Base-by-base conservation (phyloP, 257 asterid species). In the Echium plantagineum region DNA sequence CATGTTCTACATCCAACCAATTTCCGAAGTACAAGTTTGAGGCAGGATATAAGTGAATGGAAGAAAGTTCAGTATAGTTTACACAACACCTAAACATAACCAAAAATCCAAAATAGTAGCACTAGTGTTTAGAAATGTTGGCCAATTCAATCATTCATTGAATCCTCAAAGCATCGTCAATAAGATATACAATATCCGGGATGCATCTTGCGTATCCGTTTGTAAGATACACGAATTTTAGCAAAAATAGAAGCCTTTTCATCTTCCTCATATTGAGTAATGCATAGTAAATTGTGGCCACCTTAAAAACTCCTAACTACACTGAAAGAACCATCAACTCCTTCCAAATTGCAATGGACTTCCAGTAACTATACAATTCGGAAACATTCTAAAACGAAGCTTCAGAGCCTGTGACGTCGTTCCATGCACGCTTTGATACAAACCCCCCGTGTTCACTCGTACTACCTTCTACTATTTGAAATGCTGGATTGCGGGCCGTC, bases 381-480 rank as follows among this genome's bases (percentile, higher is more conserved):
- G 42, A 71, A 68, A 71, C 69, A 66, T 67, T 57, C 83, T 82
- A 87, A 82, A 90, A 77, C 18, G 95, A 87, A 68, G 74, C 85
- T 57, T 90, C 96, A 58, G 54, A 70, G 15, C 69, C 80, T 7
- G 73, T 20, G 42, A 79, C 83, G 31, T 77, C 81, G 22, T 78
- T 70, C 95, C 98, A 85, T 58, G 64, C 74, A 55, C 83, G 78
- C 64, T 73, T 73, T 15, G 77, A 30, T 22, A 71, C 71, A 30
- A 81, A 66, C 46, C 85, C 82, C 20, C 86, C 87, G 16, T 82
- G 94, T 62, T 90, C 97, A 57, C 97, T 90, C 84, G 80, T 77
- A 62, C 97, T 87, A 38, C 96, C 96, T 65, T 74, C 74, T 58
- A 83, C 71, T 65, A 84, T 77, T 70, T 85, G 83, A 57, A 90